These are phyloP conservation scores for Trifolium fragiferum DNA, from an alignment of 306 rosid species.

Conservation along the genomic window DNA sequence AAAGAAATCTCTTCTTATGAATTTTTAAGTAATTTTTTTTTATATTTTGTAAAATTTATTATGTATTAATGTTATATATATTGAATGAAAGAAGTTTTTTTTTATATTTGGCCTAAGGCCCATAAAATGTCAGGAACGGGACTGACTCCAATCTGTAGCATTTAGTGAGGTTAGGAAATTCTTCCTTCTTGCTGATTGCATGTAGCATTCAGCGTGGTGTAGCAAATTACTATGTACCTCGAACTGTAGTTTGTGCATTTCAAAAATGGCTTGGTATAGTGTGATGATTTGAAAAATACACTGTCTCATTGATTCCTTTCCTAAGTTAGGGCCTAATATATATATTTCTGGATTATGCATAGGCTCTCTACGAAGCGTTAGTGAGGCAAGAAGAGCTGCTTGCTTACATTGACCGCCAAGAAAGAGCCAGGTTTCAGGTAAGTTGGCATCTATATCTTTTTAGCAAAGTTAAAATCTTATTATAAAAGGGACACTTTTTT, in stretches of 20 bases:
- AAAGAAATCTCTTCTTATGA: too few relatives aligned
- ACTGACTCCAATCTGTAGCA: too few relatives aligned
- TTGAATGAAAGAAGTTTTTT: too few relatives aligned
- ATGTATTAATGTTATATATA: too few relatives aligned
- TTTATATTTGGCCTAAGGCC: too few relatives aligned
- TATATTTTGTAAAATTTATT: too few relatives aligned
- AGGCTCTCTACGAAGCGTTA: constrained; percentile 93
- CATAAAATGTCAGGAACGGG: too few relatives aligned
- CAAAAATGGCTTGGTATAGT: background rate
- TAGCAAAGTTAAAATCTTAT: constrained; percentile 5
- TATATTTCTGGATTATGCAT: constrained; percentile 36
- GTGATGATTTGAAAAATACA: constrained; percentile 15
- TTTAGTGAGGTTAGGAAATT: too few relatives aligned
- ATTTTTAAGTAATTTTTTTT: too few relatives aligned
- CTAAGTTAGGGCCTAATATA: constrained; percentile 22
- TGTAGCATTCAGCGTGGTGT: too few relatives aligned
- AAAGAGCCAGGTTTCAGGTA: constrained; percentile 83
- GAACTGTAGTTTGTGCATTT: too few relatives aligned
- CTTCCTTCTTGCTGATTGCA: constrained; percentile 4
- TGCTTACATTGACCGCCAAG: constrained; percentile 89
- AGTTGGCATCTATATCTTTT: constrained; percentile 33
- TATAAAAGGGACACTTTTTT: background rate
- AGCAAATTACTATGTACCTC: background rate
- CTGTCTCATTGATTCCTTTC: constrained; percentile 15
- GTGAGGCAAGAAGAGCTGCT: constrained; percentile 98